phyloP scores from a whole-genome alignment of 177 flowering plant genomes.

The Vitis hybrid region DNA sequence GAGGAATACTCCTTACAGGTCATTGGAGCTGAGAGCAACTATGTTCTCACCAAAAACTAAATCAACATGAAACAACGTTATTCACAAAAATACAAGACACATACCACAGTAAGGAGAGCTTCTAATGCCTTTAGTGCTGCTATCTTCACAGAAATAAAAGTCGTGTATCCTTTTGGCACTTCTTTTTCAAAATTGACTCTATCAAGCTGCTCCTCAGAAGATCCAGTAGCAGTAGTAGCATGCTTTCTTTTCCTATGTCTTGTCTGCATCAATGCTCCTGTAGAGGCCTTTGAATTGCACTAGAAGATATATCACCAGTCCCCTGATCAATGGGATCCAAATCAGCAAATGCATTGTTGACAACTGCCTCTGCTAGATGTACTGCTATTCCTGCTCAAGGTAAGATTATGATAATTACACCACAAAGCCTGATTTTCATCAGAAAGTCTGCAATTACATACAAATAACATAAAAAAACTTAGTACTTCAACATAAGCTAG shows the following conservation, averaged over 20 bases:
- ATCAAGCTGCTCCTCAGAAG: slow-evolving; percentile 35
- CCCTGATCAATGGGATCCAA: slow-evolving; percentile 22
- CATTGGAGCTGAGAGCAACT: too few relatives aligned
- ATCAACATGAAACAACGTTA: not conserved
- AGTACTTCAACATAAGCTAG: too few relatives aligned
- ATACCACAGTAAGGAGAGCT: slow-evolving; percentile 63
- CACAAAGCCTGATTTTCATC: not conserved
- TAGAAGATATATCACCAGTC: slow-evolving; percentile 8
- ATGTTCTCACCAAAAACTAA: not conserved
- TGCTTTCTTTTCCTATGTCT: slow-evolving; percentile 50
- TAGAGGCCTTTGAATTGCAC: slow-evolving; percentile 12
- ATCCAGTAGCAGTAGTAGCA: slow-evolving; percentile 17
- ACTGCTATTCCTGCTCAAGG: slow-evolving; percentile 42
- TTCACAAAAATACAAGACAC: not conserved
- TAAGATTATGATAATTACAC: not conserved
- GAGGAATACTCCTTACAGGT: too few relatives aligned
- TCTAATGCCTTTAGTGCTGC: slow-evolving; percentile 59
- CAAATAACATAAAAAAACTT: not conserved
- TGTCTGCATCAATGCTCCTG: slow-evolving; percentile 16
- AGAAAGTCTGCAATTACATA: not conserved
- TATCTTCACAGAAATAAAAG: slow-evolving; percentile 43
- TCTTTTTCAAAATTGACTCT: slow-evolving; percentile 23
- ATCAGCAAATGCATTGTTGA: slow-evolving; percentile 39
- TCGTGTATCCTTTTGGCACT: slow-evolving; percentile 11
- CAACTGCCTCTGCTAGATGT: slow-evolving; percentile 40